Base-by-base conservation (phyloP, 2,329 filamentous ascomycete genomes). In the Scytalidium lignicola region DNA sequence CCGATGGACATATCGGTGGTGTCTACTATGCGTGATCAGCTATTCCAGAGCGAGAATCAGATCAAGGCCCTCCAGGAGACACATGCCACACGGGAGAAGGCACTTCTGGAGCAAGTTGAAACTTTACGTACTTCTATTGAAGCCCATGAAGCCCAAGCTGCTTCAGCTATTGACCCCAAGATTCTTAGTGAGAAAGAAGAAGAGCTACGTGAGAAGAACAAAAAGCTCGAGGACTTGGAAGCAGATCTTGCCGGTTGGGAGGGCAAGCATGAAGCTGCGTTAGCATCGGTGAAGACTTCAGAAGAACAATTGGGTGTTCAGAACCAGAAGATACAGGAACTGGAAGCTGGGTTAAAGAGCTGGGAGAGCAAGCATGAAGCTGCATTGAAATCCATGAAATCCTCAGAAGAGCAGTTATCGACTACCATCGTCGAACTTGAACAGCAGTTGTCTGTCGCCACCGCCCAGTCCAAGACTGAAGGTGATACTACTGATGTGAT, bases 1-100 rank as follows among this genome's bases (percentile, higher is more conserved):
- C 87, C 90, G 7, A 85, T 96, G 63, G 93, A 99, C 63, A 95
- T 96, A 65, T 91, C 89, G 0, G 84, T 96, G 55, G 85, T 97
- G 26, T 86, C 89, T 3, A 86, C 85, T 15, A 81, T 99, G 72
- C 86, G 88, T 51, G 88, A 95, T 54, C 90, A 96, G 67, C 79
- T 99, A 4, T 82, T 91, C 62, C 84, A 90, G 66, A 95, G 86
- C 58, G 91, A 97, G 67, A 85, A 80, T 57, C 84, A 92, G 63
- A 83, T 96, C 54, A 78, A 78, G 51, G 74, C 82, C 46, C 76
- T 96, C 61, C 86, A 88, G 46, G 83, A 89, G 44, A 74, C 79
- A 0, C 84, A 96, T 57, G 75, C 78, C n/a, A 69, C 74, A 13
- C 83, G 88, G 22, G 92, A 97, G 69, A 78, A 81, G 63, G 83